Base-by-base conservation (phyloP, 345 rosid genomes). In the thale cress (Arabidopsis thaliana) region DNA sequence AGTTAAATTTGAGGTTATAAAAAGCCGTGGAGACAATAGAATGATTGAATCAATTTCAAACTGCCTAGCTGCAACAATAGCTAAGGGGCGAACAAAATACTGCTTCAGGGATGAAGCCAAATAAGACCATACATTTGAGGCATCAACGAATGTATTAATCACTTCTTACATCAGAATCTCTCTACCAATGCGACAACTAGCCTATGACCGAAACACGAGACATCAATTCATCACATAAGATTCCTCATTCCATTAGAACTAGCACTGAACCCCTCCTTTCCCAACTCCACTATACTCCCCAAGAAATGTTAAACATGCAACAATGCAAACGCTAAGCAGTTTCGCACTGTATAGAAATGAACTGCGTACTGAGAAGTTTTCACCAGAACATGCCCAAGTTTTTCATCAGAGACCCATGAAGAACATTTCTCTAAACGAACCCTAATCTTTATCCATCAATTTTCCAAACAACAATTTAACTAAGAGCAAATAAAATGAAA, bases 1-100 rank as follows among this genome's bases (percentile, higher is more conserved):
- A 45, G 67, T 65, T 76, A 74, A 78, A 80, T 60, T 32, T 12
- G 61, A 56, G 59, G 49, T 78, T 71, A 70, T 32, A 13, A 16
- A 65, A 4, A 36, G 37, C 50, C n/a, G 4, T 36, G 16, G 51
- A 65, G 6, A 63, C 45, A 55, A 45, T 25, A 55, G 37, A 14
- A 56, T 57, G 61, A 71, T 46, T 0, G 2, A 33, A 48, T 46
- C 56, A 28, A 48, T 56, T 10, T 28, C 13, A 57, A 37, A 49
- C 33, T 65, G 1, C 72, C 33, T 49, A 24, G 38, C 75, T 55
- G 42, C 37, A 55, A 30, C 36, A 55, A 55, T 2, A 52, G 9
- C 63, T 6, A 52, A 52, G 49, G 13, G n/a, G n/a, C 0, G 0
- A 65, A 46, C 9, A 30, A 56, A 63, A 41, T 33, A 63, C 42